A percentile compares a stretch with the other conserved stretches of the same genome.
Evolutionary conservation across 2,329 filamentous ascomycete species (phyloP).

Genomic region (Colletotrichum gigasporum): DNA sequence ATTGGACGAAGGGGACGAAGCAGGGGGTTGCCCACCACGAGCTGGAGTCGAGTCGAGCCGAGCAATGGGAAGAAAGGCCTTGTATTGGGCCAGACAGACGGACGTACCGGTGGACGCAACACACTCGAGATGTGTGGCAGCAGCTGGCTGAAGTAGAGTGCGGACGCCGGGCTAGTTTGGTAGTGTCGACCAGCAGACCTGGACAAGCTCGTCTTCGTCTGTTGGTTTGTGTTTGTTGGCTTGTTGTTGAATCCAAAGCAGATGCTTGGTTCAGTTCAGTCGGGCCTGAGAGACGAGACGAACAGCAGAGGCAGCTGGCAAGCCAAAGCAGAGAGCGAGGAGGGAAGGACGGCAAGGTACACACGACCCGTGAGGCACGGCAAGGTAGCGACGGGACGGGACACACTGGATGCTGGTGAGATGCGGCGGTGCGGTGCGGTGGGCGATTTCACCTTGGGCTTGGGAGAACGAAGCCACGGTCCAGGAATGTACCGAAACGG

Average conservation of each 20-base stretch:
- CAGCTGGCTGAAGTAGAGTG: constrained; percentile 2
- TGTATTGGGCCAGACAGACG: constrained; percentile 17
- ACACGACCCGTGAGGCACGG: background rate
- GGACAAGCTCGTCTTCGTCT: background rate
- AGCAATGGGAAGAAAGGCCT: constrained; percentile 18
- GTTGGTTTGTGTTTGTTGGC: too few species aligned
- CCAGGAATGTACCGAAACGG: constrained; percentile 30
- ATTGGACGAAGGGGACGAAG: constrained; percentile 23
- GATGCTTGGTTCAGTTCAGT: background rate
- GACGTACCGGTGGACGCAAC: constrained; percentile 12
- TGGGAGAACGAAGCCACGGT: constrained; percentile 20
- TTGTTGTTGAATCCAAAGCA: background rate
- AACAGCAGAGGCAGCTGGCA: too few species aligned
- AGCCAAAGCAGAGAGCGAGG: background rate
- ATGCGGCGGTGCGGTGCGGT: constrained; percentile 26
- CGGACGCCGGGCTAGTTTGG: background rate
- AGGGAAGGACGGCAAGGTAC: background rate
- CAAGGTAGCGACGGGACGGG: constrained; percentile 15
- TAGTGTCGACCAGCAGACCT: background rate
- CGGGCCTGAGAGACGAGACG: background rate
- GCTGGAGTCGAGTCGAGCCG: constrained; percentile 20
- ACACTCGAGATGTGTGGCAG: background rate
- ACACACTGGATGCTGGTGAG: constrained; percentile 21
- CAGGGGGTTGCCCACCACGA: constrained; percentile 27
- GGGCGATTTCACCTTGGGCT: too few species aligned